Evolutionary conservation across 768 basidiomycete genomes (phyloP), one percentile per base, ranked within the genome.

Genomic region (Kwoniella europaea): DNA sequence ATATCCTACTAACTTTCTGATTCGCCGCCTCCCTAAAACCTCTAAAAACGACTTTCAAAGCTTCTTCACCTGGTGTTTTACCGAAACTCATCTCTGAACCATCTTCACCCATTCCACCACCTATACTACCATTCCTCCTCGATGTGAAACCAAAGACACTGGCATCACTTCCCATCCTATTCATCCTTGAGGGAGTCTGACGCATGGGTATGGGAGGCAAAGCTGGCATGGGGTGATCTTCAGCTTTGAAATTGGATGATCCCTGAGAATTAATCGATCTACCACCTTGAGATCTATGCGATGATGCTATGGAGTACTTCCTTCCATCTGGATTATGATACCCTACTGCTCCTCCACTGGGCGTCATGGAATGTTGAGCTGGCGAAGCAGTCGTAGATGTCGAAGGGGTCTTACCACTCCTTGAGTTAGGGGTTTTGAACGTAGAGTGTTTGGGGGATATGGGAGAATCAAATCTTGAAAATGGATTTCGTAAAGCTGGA

Each of bases 31-130:
- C 88, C 10, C 91, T 92, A 76, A 95, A 95, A 2, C 91, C 90
- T 53, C 92, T 91, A 81, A 95, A 94, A 6, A 95, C 88, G 0
- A 92, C 92, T 78, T 93, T 92, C 13, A 95, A 85, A 1, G 94
- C 94, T 76, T 91, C 94, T 76, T 95, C 94, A 0, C 91, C 90
- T 1, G 94, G 93, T 12, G 91, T 92, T 79, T 89, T 91, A 0
- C 91, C 91, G 60, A 91, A 90, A 76, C 88, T 29, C 84, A 58
- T 90, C 86, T 77, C 89, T 89, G 60, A 91, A 13, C 91, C 91
- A 55, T 89, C 88, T 50, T 50, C 46, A 50, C 9, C 46, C 35
- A 35, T 6, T 4, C 46, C 46, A 35, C 89, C 87, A 16, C 74
- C 69, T 9, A 76, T 63, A 70, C 78, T 81, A 2, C 76, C 76